phyloP scores from a whole-genome alignment of 306 rosid species.

The Phaseolus lunatus region DNA sequence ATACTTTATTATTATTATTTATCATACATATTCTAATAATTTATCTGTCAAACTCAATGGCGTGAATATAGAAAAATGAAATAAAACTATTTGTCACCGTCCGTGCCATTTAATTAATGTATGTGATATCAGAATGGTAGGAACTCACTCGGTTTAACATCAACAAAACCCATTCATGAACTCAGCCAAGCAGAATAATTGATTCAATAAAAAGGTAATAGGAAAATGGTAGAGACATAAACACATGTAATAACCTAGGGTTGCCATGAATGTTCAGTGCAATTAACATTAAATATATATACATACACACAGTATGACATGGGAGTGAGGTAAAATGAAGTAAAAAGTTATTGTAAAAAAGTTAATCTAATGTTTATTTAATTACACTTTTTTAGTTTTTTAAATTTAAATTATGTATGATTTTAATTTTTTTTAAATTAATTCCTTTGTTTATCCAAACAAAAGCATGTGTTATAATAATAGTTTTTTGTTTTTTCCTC shows the following conservation, averaged over 20 bases:
- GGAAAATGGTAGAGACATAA: not conserved
- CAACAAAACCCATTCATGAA: not conserved
- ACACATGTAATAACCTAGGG: not conserved
- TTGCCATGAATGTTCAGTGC: not conserved
- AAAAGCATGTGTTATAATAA: not conserved
- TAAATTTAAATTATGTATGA: not conserved
- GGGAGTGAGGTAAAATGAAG: too few relatives aligned
- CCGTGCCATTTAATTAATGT: not conserved
- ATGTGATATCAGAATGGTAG: not conserved
- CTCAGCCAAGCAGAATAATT: not conserved
- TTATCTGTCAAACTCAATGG: too few relatives aligned
- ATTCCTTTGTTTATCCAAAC: not conserved
- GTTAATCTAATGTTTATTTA: not conserved
- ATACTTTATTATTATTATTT: too few relatives aligned
- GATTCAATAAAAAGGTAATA: not conserved
- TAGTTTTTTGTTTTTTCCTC: not conserved
- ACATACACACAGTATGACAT: too few relatives aligned
- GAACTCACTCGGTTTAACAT: not conserved
- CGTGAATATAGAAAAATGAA: not conserved
- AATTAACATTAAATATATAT: too few relatives aligned
- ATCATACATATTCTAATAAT: too few relatives aligned
- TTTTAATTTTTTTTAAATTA: not conserved
- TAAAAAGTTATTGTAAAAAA: too few relatives aligned
- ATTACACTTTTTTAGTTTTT: not conserved
- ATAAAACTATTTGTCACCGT: not conserved